Conservation (phyloP, 345 rosid genomes). For the Citrus mangshanensis region DNA sequence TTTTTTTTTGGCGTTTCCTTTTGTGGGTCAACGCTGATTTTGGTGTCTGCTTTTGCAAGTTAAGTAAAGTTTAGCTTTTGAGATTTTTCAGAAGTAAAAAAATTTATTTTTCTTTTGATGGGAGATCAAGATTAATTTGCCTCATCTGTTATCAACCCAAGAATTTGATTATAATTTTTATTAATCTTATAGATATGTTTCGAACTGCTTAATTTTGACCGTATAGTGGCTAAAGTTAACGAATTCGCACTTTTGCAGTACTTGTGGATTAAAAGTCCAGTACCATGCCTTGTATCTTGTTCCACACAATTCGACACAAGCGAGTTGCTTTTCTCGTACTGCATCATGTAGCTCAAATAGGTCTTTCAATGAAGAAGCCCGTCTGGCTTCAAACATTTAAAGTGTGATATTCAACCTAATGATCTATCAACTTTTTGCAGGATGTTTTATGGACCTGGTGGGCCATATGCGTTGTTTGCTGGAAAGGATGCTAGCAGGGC, state of each 20-base stretch:
- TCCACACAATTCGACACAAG: not conserved
- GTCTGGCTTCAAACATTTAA: not conserved
- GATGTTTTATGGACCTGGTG: slow-evolving; percentile 99
- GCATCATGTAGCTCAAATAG: not conserved
- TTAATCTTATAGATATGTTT: not conserved
- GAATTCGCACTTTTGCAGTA: not conserved
- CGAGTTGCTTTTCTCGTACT: not conserved
- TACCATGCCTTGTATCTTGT: not conserved
- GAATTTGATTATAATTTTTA: not conserved
- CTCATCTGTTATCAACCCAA: not conserved
- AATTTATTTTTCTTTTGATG: not conserved
- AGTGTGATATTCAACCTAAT: not conserved
- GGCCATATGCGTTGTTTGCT: slow-evolving; percentile 93
- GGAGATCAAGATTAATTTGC: not conserved
- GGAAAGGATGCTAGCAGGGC: slow-evolving; percentile 98
- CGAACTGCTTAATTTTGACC: not conserved
- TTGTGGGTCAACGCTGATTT: slow-evolving; percentile 8
- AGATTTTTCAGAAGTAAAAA: not conserved
- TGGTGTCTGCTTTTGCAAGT: not conserved
- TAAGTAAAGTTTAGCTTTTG: not conserved
- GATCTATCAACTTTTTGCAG: slow-evolving; percentile 33
- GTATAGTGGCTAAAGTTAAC: not conserved
- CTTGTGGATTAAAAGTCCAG: not conserved
- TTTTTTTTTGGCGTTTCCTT: not conserved
- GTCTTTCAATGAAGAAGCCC: not conserved